Base-by-base conservation (phyloP, 1,139 yeast species). In the Pichia sp. region DNA sequence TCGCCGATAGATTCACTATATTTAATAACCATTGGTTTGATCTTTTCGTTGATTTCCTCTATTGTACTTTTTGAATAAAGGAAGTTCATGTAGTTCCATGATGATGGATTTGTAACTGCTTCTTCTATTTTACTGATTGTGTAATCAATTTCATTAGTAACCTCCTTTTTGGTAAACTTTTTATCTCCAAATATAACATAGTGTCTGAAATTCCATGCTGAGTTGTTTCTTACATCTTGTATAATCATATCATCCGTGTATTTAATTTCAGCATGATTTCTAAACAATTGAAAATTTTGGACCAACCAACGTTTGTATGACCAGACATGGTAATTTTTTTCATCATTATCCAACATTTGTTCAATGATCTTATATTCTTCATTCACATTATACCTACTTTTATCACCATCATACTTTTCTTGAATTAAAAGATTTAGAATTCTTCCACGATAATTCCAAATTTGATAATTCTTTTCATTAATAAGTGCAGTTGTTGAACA, bases 291-390 rank as follows among this genome's bases (percentile, higher is more conserved):
- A 57, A 81, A 81, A 54, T 69, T 70, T 34, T 72, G 71, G 20
- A 85, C 82, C 22, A 84, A 67, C 96, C 97, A 89, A 58, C 84
- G 83, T 47, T 90, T 68, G 59, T 89, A 88, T 1, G 96, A 79
- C 98, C 98, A 92, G 7, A 90, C 96, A 61, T 92, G 99, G 64
- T 92, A 95, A 68, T 92, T 92, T 63, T 92, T 92, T 15, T 82
- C 66, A 61, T 92, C 99, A 42, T 80, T 83, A 23, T 76, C 78
- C 12, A 92, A 67, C 83, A 90, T 84, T 40, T 77, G 67, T 42
- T 74, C 73, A 44, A 85, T 68, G 18, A 87, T 69, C 3, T 85
- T 83, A 50, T 72, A 72, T 59, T 89, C 97, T 30, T 79, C 66
- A 45, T 66, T 68, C 8, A 78, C 70, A 41, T 69, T 65, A 50